phyloP scores from a whole-genome alignment of 371 early-diverging fungal genomes.

The Smittium culicis region DNA sequence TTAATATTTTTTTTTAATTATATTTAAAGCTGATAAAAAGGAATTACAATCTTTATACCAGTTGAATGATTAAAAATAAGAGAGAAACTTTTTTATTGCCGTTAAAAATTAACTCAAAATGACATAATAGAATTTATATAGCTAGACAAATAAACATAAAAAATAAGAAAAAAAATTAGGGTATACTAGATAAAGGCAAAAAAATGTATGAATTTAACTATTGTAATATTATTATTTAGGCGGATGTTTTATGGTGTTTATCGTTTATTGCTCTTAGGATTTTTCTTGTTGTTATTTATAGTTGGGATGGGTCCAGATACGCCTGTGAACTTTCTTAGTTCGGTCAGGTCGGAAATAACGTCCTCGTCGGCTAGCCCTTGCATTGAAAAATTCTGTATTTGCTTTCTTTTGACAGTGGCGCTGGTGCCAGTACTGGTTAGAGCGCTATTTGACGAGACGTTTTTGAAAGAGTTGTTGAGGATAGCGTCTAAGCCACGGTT shows the following conservation, averaged over 20 bases:
- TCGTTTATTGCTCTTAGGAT: conserved; percentile 22
- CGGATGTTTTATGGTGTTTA: conserved; percentile 4
- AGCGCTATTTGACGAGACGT: background rate
- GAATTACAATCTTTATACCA: too few species aligned
- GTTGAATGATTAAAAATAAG: too few species aligned
- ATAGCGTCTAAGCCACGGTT: conserved; percentile 27
- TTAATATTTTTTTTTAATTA: too few species aligned
- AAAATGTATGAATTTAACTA: too few species aligned
- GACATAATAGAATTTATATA: too few species aligned
- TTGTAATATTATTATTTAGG: background rate
- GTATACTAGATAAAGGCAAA: too few species aligned
- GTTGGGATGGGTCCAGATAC: conserved; percentile 26
- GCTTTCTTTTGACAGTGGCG: conserved; percentile 17
- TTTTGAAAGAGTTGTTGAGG: background rate
- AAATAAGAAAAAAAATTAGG: too few species aligned
- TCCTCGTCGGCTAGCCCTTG: conserved; percentile 27
- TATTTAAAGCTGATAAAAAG: too few species aligned
- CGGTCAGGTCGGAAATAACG: conserved; percentile 26
- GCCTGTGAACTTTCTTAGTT: conserved; percentile 26
- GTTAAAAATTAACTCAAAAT: too few species aligned
- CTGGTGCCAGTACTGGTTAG: background rate
- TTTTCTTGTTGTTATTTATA: conserved; percentile 13
- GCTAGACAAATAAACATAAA: too few species aligned
- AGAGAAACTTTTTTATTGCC: too few species aligned
- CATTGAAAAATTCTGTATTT: conserved; percentile 18